Evolutionary conservation across 495 filamentous ascomycete genomes (phyloP), one percentile per base, ranked within the genome.

Genomic region (Trichoderma gamsii): DNA sequence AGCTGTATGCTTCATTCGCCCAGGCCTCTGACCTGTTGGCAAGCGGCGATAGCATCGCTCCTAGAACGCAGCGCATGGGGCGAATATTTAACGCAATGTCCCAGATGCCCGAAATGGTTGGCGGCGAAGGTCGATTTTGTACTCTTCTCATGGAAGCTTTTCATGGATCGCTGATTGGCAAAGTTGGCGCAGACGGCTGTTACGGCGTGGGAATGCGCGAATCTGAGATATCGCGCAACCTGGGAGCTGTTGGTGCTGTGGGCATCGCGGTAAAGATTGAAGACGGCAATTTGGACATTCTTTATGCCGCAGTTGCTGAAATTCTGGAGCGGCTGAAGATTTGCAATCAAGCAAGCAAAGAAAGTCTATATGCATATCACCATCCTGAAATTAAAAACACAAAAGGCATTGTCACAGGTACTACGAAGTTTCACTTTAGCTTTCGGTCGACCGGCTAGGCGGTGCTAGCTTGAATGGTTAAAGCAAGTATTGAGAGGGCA

Each of bases 211-310:
- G 46, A 18, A 12, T 68, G n/a, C 46, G 66, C 11, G 75, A 25
- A 67, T 78, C 74, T 18, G 73, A 73, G 27, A 43, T 70, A 18
- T 80, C 77, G 6, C 72, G 52, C 12, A 43, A 41, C 27, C 51
- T 78, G 9, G 78, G 79, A 9, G 74, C 71, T 0, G 51, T 72
- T 8, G 76, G 77, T 8, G 73, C 70, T 1, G 67, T 80, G 51
- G 79, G 79, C 0, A 76, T 80, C 65, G 75, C 79, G 0, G 77
- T 81, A 44, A 80, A 81, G 66, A 72, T 80, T 44, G 79, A 80
- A 65, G 79, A 81, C 71, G 78, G 79, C 0, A 80, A 73, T 69
- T 68, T 77, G 18, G 65, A 25, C 7, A 73, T 76, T 23, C 72
- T 80, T n/a, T 80, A 80, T 69, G 70, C 76, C 1, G 79, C 76